Base-by-base conservation (phyloP, 108 stramenopile species). In the Nannochloropsis gaditana region DNA sequence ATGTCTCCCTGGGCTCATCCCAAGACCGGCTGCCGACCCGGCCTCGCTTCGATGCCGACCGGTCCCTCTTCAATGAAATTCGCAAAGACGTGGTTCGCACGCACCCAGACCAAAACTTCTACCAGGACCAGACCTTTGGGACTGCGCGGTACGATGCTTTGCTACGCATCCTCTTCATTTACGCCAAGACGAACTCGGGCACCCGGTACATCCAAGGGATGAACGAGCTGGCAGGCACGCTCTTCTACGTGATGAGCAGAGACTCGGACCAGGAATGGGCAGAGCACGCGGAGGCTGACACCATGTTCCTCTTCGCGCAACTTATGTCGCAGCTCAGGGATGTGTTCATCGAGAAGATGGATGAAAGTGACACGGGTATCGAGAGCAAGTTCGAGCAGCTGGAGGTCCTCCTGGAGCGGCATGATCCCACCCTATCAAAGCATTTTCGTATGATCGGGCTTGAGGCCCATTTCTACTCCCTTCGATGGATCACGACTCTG, bases 161-260 rank as follows among this genome's bases (percentile, higher is more conserved):
- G 81, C 94, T 95, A 84, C 93, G 96, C 17, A 94, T 98, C 44
- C 84, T 98, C 44, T 97, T 95, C 84, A 91, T 97, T 44, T 97
- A 95, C 94, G 95, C 95, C 80, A 96, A 96, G 88, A 87, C 96
- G n/a, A 97, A 98, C 85, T 93, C 94, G 83, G 96, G 95, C 19
- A 95, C 95, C 85, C 91, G 93, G 43, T 98, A 98, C 84, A 96
- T 97, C 42, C 98, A 98, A 87, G 98, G 98, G 42, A 98, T 98
- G 98, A 98, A 98, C 84, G 98, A 98, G 90, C 93, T 98, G 81
- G 93, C 94, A 9, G 96, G 93, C 15, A 95, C 96, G 9, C 89
- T 98, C 1, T 95, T 95, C 89, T 97, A 95, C 82, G 96, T 96
- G 5, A 84, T 97, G n/a, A 95, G 94, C 9, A 85, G 41, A 9